phyloP scores from a whole-genome alignment of 352 stramenopile genomes.

The Phytopythium sindhum region DNA sequence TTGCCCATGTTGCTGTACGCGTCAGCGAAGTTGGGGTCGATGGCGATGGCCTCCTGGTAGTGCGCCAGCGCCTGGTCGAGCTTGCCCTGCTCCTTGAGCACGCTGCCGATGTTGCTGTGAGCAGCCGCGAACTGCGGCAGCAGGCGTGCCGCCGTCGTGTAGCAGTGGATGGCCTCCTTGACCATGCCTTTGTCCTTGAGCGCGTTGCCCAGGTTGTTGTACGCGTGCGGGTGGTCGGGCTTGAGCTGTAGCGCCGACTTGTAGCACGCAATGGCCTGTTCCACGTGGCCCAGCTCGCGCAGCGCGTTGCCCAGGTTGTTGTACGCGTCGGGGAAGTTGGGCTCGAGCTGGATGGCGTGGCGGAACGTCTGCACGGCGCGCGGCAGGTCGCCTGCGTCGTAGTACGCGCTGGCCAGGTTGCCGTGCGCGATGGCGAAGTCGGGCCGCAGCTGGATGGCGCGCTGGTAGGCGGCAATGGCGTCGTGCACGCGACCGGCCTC shows the following conservation, averaged over 20 bases:
- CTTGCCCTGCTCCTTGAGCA: constrained; percentile 94
- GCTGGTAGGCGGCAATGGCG: constrained; percentile 84
- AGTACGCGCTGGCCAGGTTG: constrained; percentile 91
- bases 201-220: constrained; percentile 93
- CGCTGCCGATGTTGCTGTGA: constrained; percentile 92
- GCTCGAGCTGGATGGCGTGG: constrained; percentile 90
- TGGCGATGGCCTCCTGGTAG: constrained; percentile 92
- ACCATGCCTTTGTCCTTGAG: constrained; percentile 92
- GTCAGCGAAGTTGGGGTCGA: constrained; percentile 90
- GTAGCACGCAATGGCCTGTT: constrained; percentile 86
- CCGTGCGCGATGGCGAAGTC: constrained; percentile 92
- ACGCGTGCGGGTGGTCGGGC: constrained; percentile 91
- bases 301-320: constrained; percentile 94
- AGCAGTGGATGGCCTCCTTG: constrained; percentile 93
- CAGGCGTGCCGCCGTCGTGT: constrained; percentile 87
- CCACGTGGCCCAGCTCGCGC: constrained; percentile 77
- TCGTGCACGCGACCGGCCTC: constrained; percentile 67
- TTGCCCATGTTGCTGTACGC: constrained; percentile 95
- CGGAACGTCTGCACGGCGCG: constrained; percentile 86
- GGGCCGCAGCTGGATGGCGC: constrained; percentile 76
- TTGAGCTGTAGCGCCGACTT: constrained; percentile 87
- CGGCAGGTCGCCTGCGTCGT: constrained; percentile 82
- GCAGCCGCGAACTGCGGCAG: constrained; percentile 91
- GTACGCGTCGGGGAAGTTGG: constrained; percentile 92
- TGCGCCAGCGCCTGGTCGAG: constrained; percentile 92